Base-by-base conservation (phyloP, 345 rosid genomes). In the Leavenworthia alabamica region DNA sequence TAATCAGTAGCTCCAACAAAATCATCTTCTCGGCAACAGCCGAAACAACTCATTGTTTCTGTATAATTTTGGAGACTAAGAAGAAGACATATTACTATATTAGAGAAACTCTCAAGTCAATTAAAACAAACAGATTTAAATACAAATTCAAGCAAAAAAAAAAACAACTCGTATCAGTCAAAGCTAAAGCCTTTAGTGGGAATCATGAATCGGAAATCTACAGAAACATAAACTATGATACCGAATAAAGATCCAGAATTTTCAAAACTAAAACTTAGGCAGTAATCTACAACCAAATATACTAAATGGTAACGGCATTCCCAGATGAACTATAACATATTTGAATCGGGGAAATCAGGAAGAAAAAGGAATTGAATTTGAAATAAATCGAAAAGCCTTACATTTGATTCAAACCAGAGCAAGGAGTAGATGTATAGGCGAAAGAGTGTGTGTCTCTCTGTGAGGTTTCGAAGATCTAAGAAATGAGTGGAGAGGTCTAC, bases 1-100 rank as follows among this genome's bases (percentile, higher is more conserved):
- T 33, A 60, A 42, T 89, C 91, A 28, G 88, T 62, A 59, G 79
- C 67, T 80, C 80, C 78, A 54, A 77, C 77, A 70, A 66, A 47
- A 49, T 79, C 83, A 70, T 79, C 90, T 22, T 81, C 95, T 42
- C 66, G 79, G 39, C 90, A 90, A 67, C 90, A 83, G 58, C 86
- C 56, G 61, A 85, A 85, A 77, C 90, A 86, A 72, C 90, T 74
- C 97, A 90, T 65, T 31, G 14, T 41, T 53, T n/a, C 52, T 54
- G 8, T 2, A 35, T 3, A 15, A 33, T 19, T 13, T 40, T 42
- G 12, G 41, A 17, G n/a, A 16, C 11, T n/a, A 9, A 40, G 12
- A 39, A 40, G 2, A 24, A 41, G 7, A 58, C 49, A 7, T 19
- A 40, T 29, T 14, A 46, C 32, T n/a, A n/a, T n/a, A n/a, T n/a